Evolutionary conservation across 768 basidiomycete species (phyloP), one percentile per base, ranked within the genome.

Genomic region (Pleurotus cornucopiae): DNA sequence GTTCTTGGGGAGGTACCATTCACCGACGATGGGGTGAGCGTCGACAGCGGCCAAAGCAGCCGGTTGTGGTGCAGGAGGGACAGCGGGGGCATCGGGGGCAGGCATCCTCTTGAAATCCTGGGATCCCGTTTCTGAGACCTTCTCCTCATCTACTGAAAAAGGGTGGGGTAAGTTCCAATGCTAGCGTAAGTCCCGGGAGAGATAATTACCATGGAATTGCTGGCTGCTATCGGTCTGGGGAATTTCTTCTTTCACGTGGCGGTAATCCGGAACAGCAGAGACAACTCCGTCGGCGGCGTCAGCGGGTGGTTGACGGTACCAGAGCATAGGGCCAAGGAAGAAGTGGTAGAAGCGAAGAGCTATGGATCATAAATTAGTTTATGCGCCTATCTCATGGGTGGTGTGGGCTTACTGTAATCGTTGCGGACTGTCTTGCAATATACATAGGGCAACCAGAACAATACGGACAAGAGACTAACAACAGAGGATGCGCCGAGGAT

Each of bases 381-480:
- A 34, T 20, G 20, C 20, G 20, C 20, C 20, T 2, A 20, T 20
- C 2, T 20, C 20, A 20, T 20, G 20, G 2, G 20, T 20, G 20
- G 2, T 20, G 20, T 20, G 20, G 20, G 2, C 20, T 20, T 56
- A 66, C 64, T 66, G 58, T 68, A 66, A 41, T 68, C 67, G 44
- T 64, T 66, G 46, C 64, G 61, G 4, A 68, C 55, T 21, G 65
- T 64, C 53, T 62, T 66, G 54, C 58, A 58, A 43, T 66, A 65
- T 11, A 68, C 67, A 43, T 61, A 68, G 6, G 67, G 67, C 14
- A 68, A 58, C 67, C 67, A 68, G 61, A 68, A 68, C 21, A 66
- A 18, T 9, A 62, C 25, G 1, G 67, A 65, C 13, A 68, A 60
- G 1, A 59, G 57, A 4, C 62, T 59, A 14, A 66, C 54, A 39